Conservation (phyloP, 768 basidiomycete species). For the Mycena latifolia region DNA sequence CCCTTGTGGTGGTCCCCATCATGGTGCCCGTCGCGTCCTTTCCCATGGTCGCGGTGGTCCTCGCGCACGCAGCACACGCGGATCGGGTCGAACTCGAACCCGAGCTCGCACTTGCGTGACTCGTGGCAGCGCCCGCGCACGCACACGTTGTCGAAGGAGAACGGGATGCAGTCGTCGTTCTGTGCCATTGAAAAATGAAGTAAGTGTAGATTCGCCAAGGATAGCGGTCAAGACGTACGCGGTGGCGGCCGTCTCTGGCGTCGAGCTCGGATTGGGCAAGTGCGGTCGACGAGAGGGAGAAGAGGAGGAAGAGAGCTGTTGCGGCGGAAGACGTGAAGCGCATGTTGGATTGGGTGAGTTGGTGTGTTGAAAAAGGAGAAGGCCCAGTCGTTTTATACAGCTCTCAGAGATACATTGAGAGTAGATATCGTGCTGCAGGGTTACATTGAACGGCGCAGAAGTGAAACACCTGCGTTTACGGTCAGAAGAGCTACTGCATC, state of each 20-base stretch:
- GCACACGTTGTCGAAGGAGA: background rate
- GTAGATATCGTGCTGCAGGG: too few species aligned
- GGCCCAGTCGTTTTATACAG: background rate
- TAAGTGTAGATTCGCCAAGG: too few species aligned
- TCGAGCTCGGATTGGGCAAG: slow-evolving; percentile 8
- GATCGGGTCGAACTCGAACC: slow-evolving; percentile 14
- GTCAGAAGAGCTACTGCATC: background rate
- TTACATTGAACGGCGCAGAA: background rate
- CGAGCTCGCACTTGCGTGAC: slow-evolving; percentile 19
- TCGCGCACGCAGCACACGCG: background rate
- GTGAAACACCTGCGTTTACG: background rate
- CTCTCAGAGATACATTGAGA: background rate
- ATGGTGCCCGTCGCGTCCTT: background rate
- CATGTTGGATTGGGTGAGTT: background rate
- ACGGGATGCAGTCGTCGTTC: slow-evolving; percentile 14
- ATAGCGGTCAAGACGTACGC: too few species aligned
- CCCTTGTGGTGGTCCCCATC: background rate
- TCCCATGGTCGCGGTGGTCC: background rate
- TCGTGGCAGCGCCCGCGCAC: slow-evolving; percentile 13
- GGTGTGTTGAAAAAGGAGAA: background rate
- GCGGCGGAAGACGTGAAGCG: background rate
- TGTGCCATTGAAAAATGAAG: background rate
- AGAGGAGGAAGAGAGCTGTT: slow-evolving; percentile 2
- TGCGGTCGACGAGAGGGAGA: slow-evolving; percentile 15
- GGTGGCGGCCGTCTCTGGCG: background rate